These are phyloP conservation scores for Trichoderma gracile DNA, from an alignment of 2,329 filamentous ascomycete genomes.

Conservation along the genomic window DNA sequence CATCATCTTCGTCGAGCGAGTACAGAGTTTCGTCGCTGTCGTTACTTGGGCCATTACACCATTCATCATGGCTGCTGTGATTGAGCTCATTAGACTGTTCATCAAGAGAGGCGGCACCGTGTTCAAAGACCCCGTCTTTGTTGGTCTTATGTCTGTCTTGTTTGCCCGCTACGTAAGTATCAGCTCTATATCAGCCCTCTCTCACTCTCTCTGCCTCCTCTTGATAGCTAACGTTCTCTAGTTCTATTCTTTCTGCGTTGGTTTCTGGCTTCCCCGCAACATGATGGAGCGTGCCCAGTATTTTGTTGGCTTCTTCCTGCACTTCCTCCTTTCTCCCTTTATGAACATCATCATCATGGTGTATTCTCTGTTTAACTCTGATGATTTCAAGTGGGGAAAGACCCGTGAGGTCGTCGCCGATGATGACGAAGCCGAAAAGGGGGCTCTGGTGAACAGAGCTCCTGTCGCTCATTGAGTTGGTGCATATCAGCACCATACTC, in stretches of 20 bases:
- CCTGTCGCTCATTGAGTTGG: constrained; percentile 28
- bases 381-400: constrained; percentile 51
- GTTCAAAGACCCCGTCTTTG: constrained; percentile 40
- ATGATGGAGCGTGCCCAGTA: constrained; percentile 43
- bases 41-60: constrained; percentile 49
- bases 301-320: constrained; percentile 43
- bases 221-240: constrained; percentile 26
- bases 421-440: constrained; percentile 34
- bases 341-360: constrained; percentile 47
- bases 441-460: constrained; percentile 31
- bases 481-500: not conserved
- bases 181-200: not conserved
- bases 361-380: constrained; percentile 46
- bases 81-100: constrained; percentile 41
- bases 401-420: constrained; percentile 43
- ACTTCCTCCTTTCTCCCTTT: constrained; percentile 43
- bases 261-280: constrained; percentile 45
- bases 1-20: constrained; percentile 45
- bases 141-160: constrained; percentile 42
- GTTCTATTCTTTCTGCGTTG: constrained; percentile 46
- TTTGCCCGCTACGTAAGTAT: constrained; percentile 45
- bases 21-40: constrained; percentile 49
- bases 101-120: constrained; percentile 37
- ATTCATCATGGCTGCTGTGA: constrained; percentile 46
- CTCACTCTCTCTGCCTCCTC: too few relatives aligned